Base-by-base conservation (phyloP, 106 monocot genomes). In the Dendrobium catenatum region DNA sequence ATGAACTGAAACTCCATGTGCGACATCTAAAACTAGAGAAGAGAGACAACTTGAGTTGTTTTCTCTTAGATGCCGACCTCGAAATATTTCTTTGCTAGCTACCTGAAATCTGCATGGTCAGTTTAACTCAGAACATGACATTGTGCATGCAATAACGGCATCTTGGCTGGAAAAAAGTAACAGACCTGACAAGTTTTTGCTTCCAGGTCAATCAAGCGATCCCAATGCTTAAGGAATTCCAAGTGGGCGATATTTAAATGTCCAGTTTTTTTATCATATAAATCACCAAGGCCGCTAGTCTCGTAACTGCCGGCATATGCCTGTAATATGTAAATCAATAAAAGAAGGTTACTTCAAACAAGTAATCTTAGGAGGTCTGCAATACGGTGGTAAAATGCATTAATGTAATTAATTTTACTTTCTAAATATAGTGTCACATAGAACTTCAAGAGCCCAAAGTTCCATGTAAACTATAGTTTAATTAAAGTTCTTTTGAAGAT, bases 181-280 rank as follows among this genome's bases (percentile, higher is more conserved):
- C 24, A 81, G 77, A 99, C 95, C 91, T 86, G 85, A 75, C 93
- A 89, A 73, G 80, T 77, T 89, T 86, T 93, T 78, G 99, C 91
- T 82, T 99, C 99, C 68, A 99, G 84, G 72, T 99, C 99, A 80
- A 99, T 90, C 54, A 99, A 81, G 29, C 80, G 80, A 72, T 93
- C 91, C 99, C 99, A 99, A 79, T 93, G 93, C 56, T 85, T 91
- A 29, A 99, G 86, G 73, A 95, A 99, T 18, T 83, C 66, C 70
- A 10, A 64, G 55, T 99, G 91, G 73, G 82, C 44, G 49, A n/a
- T 7, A 54, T 87, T 91, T 84, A 99, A 81, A 85, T 95, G 92
- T 74, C 86, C 82, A 68, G 85, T 91, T 79, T 81, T 74, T 46
- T 72, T 86, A 77, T 89, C 83, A 89, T 89, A 99, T 77, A 91